Evolutionary conservation across 1,139 yeast species (phyloP).

Genomic region (Diutina sp.): DNA sequence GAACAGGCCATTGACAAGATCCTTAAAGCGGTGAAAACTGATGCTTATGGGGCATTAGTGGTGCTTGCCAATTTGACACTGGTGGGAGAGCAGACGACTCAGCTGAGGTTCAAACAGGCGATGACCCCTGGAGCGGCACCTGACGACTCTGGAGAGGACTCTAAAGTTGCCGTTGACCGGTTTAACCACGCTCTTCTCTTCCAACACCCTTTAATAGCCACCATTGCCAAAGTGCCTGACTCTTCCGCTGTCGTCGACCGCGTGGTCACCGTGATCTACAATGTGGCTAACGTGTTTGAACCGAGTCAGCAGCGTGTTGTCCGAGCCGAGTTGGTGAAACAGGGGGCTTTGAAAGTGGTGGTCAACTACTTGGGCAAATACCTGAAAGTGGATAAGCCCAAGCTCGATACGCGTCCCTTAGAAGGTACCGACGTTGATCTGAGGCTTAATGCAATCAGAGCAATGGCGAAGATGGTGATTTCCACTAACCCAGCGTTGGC

Average conservation of each 20-base stretch:
- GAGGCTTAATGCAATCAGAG: conserved; percentile 17
- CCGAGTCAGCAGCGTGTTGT: conserved; percentile 11
- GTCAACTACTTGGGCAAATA: conserved; percentile 23
- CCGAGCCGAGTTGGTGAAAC: conserved; percentile 28
- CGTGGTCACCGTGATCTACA: conserved; percentile 4
- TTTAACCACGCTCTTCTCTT: conserved; percentile 2
- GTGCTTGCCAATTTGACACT: conserved; percentile 5
- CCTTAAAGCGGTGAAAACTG: conserved; percentile 5
- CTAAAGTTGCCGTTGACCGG: conserved; percentile 5
- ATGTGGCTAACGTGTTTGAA: conserved; percentile 12
- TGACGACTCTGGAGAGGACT: conserved; percentile 6
- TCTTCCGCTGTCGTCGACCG: neutral
- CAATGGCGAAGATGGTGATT: conserved; percentile 31
- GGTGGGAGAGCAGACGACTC: conserved; percentile 11
- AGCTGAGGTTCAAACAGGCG: conserved; percentile 9
- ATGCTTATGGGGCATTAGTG: conserved; percentile 6
- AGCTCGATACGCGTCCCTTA: conserved; percentile 13
- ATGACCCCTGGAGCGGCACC: neutral
- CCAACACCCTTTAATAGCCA: neutral
- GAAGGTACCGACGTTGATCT: conserved; percentile 9
- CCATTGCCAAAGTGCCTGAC: neutral
- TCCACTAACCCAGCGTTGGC: conserved; percentile 27
- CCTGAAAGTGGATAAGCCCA: conserved; percentile 13
- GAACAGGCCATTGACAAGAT: conserved; percentile 5
- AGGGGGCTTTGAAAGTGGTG: conserved; percentile 29